Evolutionary conservation across 345 rosid genomes (phyloP).

Genomic region (Ceriops tagal): DNA sequence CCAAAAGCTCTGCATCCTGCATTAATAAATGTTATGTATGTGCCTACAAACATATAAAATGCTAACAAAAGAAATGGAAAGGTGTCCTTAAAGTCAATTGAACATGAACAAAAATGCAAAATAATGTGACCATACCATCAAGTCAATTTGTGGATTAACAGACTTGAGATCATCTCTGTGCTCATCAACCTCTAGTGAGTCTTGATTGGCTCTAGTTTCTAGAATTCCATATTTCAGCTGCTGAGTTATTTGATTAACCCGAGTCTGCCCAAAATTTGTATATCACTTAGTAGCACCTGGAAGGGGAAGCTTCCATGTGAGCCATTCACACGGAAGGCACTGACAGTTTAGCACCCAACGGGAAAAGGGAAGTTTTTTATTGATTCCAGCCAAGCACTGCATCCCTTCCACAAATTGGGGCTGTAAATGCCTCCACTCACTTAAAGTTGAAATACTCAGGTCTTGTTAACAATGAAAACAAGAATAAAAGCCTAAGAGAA

Average conservation of each 20-base stretch:
- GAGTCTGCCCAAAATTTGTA: constrained; percentile 85
- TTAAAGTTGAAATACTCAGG: constrained; percentile 5
- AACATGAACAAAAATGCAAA: constrained; percentile 1
- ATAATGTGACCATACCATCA: constrained; percentile 37
- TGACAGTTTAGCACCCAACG: constrained; percentile 42
- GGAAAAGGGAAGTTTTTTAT: constrained; percentile 35
- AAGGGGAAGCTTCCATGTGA: constrained; percentile 58
- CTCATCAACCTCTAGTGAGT: constrained; percentile 26
- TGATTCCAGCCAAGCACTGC: constrained; percentile 38
- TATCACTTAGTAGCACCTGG: constrained; percentile 74
- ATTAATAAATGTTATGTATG: constrained; percentile 24
- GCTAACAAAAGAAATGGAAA: background rate
- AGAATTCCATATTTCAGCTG: constrained; percentile 56
- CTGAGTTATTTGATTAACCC: constrained; percentile 68
- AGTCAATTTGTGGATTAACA: constrained; percentile 26
- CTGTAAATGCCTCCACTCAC: constrained; percentile 32
- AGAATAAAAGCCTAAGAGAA: background rate
- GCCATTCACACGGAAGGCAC: constrained; percentile 47
- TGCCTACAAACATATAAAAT: constrained; percentile 4
- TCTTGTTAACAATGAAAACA: background rate
- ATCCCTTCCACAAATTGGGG: constrained; percentile 38
- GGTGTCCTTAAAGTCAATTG: background rate
- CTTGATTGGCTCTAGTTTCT: constrained; percentile 35
- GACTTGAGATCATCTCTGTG: constrained; percentile 31
- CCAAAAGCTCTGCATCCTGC: constrained; percentile 57